Evolutionary conservation across 345 rosid genomes (phyloP).

Genomic region (Iberis pinnata): DNA sequence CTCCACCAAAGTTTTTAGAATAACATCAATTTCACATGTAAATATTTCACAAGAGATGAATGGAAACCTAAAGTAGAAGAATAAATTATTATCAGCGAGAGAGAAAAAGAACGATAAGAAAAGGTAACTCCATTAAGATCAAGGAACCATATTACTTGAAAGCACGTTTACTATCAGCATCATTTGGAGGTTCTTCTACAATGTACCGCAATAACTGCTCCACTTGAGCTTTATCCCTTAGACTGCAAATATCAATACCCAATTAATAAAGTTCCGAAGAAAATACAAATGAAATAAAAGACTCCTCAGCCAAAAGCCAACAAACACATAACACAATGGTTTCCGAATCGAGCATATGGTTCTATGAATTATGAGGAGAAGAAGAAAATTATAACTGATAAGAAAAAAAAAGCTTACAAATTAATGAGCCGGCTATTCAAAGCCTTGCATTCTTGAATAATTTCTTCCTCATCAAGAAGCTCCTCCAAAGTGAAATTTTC

Average conservation of each 20-base stretch:
- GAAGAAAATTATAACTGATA: neutral
- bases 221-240: slow-evolving; percentile 86
- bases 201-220: slow-evolving; percentile 79
- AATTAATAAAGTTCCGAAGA: slow-evolving; percentile 12
- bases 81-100: slow-evolving; percentile 17
- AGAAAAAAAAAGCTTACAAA: slow-evolving; percentile 43
- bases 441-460: slow-evolving; percentile 99
- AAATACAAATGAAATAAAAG: neutral
- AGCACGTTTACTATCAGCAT: slow-evolving; percentile 75
- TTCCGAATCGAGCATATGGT: neutral
- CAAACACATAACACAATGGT: slow-evolving; percentile 3
- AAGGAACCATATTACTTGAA: slow-evolving; percentile 58
- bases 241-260: slow-evolving; percentile 39
- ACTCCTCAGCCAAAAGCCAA: slow-evolving; percentile 6
- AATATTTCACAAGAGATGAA: slow-evolving; percentile 94
- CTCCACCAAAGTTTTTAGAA: slow-evolving; percentile 86
- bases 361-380: neutral
- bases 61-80: slow-evolving; percentile 62
- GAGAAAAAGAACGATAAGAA: neutral
- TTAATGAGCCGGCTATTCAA: slow-evolving; percentile 91
- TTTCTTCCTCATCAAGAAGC: slow-evolving; percentile 98
- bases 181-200: slow-evolving; percentile 72
- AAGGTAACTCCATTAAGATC: slow-evolving; percentile 11
- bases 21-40: slow-evolving; percentile 96
- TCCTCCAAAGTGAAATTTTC: slow-evolving; percentile 89